Conservation (phyloP, 495 filamentous ascomycete genomes). For the Aspergillus incahuasiensis region DNA sequence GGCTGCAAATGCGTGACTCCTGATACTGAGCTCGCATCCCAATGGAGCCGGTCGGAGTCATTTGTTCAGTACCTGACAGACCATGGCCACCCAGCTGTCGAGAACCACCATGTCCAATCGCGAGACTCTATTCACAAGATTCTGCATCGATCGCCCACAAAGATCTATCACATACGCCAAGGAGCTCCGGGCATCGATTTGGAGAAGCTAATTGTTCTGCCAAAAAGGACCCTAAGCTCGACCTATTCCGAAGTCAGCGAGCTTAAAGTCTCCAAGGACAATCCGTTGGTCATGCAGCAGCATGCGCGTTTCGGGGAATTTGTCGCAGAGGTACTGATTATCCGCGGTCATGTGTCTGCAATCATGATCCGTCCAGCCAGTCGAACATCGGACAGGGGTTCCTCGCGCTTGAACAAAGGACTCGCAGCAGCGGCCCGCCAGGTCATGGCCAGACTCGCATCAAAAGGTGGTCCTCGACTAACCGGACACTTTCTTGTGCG, state of each 20-base stretch:
- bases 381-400: slow-evolving; percentile 44
- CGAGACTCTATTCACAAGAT: slow-evolving; percentile 52
- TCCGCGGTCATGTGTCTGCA: slow-evolving; percentile 54
- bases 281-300: slow-evolving; percentile 66
- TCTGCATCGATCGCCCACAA: slow-evolving; percentile 46
- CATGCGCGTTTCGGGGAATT: slow-evolving; percentile 61
- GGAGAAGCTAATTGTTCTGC: slow-evolving; percentile 49
- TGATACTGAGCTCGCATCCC: slow-evolving; percentile 40
- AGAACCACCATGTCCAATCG: slow-evolving; percentile 54
- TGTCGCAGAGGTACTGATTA: slow-evolving; percentile 62
- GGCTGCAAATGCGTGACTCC: slow-evolving; percentile 58
- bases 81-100: slow-evolving; percentile 53
- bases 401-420: slow-evolving; percentile 47
- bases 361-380: slow-evolving; percentile 56
- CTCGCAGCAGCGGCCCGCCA: slow-evolving; percentile 54
- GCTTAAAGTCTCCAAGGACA: slow-evolving; percentile 50
- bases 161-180: slow-evolving; percentile 59
- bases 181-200: slow-evolving; percentile 46
- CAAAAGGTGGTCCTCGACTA: slow-evolving; percentile 40
- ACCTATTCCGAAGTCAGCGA: slow-evolving; percentile 52
- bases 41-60: slow-evolving; percentile 52
- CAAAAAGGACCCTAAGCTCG: slow-evolving; percentile 45
- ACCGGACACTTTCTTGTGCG: slow-evolving; percentile 70
- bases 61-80: slow-evolving; percentile 53
- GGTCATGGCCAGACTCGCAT: slow-evolving; percentile 56